Evolutionary conservation across 768 basidiomycete genomes (phyloP).

Genomic region (Albatrellus ellisii): DNA sequence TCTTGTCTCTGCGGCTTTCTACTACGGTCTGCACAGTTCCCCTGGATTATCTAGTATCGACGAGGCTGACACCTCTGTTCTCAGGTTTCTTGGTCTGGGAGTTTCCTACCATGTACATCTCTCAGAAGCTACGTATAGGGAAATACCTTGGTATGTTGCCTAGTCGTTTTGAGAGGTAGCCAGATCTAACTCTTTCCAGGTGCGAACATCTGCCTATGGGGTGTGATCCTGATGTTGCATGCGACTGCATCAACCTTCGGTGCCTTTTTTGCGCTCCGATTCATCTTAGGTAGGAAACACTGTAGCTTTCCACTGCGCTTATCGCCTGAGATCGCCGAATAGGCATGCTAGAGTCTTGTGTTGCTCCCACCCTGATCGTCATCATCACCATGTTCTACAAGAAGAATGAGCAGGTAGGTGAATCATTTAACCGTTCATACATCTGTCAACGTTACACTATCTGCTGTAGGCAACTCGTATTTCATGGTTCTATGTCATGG

Average conservation of each 20-base stretch:
- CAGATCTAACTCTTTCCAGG: constrained; percentile 20
- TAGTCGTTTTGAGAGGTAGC: background rate
- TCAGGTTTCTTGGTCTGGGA: constrained; percentile 47
- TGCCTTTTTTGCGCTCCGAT: constrained; percentile 48
- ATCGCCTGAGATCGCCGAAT: background rate
- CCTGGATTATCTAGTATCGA: background rate
- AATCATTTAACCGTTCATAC: background rate
- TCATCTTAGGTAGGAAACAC: constrained; percentile 39
- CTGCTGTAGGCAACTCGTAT: constrained; percentile 35
- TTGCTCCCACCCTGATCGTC: constrained; percentile 47
- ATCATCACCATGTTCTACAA: constrained; percentile 58
- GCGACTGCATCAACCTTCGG: constrained; percentile 42
- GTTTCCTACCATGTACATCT: constrained; percentile 53
- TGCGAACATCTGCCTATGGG: constrained; percentile 47
- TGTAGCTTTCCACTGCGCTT: background rate
- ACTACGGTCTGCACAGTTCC: constrained; percentile 29
- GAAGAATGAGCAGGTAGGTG: constrained; percentile 44
- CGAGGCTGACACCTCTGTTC: background rate
- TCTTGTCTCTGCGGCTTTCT: constrained; percentile 50
- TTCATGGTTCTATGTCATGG: constrained; percentile 59
- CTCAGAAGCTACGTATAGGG: constrained; percentile 44
- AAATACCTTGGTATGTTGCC: constrained; percentile 41
- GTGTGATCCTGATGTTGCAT: constrained; percentile 45
- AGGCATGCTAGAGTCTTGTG: constrained; percentile 61
- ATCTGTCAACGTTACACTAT: background rate